These are phyloP conservation scores for Cercospora janseana DNA, from an alignment of 2,329 filamentous ascomycete genomes.

Conservation along the genomic window DNA sequence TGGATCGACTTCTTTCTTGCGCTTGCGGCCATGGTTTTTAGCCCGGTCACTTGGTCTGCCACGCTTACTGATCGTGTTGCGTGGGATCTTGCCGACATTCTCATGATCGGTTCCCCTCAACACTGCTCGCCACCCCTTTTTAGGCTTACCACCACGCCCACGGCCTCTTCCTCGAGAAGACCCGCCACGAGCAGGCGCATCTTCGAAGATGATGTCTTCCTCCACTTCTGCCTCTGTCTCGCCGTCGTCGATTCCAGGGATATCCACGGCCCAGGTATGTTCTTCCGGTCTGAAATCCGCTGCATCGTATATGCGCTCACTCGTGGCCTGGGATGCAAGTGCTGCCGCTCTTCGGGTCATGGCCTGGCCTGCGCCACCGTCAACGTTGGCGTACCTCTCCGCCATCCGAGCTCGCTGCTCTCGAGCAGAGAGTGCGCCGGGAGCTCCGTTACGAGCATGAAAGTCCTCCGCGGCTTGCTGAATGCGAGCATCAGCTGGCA, in stretches of 20 bases:
- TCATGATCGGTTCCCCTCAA: slow-evolving; percentile 39
- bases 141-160: slow-evolving; percentile 26
- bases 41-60: slow-evolving; percentile 23
- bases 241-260: slow-evolving; percentile 8
- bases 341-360: slow-evolving; percentile 7
- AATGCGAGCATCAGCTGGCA: slow-evolving; percentile 1
- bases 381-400: neutral
- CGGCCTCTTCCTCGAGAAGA: slow-evolving; percentile 16
- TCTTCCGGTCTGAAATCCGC: slow-evolving; percentile 9
- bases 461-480: slow-evolving; percentile 21
- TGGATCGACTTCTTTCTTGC: slow-evolving; percentile 62
- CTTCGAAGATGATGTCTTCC: slow-evolving; percentile 9
- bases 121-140: slow-evolving; percentile 35
- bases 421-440: slow-evolving; percentile 8
- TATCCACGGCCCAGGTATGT: slow-evolving; percentile 10
- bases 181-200: slow-evolving; percentile 4
- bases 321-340: neutral
- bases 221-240: slow-evolving; percentile 11
- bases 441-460: slow-evolving; percentile 19
- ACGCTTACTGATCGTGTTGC: slow-evolving; percentile 10
- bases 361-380: slow-evolving; percentile 12
- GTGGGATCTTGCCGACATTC: slow-evolving; percentile 22
- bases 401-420: neutral
- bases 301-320: slow-evolving; percentile 4
- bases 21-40: slow-evolving; percentile 34